Evolutionary conservation across 331 rosid species (phyloP), one percentile per base, ranked within the genome.

Genomic region (Acacia pycnantha): DNA sequence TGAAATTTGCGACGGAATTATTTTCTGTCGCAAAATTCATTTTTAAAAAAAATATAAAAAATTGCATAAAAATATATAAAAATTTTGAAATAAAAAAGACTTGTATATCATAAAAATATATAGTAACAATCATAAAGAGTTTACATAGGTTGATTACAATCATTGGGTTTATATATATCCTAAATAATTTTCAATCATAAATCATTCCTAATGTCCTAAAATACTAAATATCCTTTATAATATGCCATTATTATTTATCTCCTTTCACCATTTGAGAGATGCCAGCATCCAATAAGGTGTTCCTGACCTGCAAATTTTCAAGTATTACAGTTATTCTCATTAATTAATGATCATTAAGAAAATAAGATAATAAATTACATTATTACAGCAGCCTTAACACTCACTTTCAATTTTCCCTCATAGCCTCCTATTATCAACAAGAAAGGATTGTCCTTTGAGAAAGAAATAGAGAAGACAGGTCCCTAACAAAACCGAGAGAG

Each of bases 381-480:
- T n/a, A n/a, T n/a, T n/a, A 21, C 11, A 21, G 8, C 22, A 40
- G 6, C n/a, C 41, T 76, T 41, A 47, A 43, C 78, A 84, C 94
- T 90, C 83, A 91, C 97, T 79, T 93, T 79, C 70, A 93, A 82
- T 68, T 73, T 85, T 29, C 99, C 99, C 80, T 92, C 84, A 5
- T 94, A 92, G 79, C 99, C 99, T 81, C 98, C 98, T 13, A 95
- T 85, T 31, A 94, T 98, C 83, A 93, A 87, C 85, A 92, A 86
- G 86, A 88, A 95, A 8, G 97, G 98, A 74, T 85, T 82, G 87
- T 95, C 99, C 78, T 84, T 89, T 7, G 98, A 88, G 87, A 95
- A 95, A 21, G 91, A 81, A 84, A 90, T 35, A n/a, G 92, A 87
- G 84, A 92, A 95, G 44, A 95, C 84, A 51, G 96, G 96, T 80